These are phyloP conservation scores for Umbilicus rupestris DNA, from an alignment of 164 flowering plant species.

Conservation along the genomic window DNA sequence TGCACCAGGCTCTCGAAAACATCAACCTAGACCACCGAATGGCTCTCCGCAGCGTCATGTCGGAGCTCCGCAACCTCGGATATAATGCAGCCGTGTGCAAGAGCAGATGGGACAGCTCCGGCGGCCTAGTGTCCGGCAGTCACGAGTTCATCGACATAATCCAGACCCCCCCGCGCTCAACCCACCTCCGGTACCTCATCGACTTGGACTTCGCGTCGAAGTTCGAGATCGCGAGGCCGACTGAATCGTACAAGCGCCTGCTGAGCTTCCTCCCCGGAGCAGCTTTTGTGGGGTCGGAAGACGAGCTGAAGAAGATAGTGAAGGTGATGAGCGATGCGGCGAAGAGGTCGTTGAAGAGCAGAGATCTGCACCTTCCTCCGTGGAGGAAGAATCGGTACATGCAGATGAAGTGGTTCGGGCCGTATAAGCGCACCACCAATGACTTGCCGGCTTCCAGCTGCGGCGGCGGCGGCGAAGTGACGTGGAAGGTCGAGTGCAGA, in stretches of 20 bases:
- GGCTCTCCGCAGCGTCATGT: slow-evolving; percentile 43
- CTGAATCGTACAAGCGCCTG: background rate
- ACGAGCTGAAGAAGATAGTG: background rate
- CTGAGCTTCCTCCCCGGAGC: background rate
- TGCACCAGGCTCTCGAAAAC: slow-evolving; percentile 27
- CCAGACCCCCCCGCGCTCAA: background rate
- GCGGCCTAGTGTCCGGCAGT: slow-evolving; percentile 46
- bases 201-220: slow-evolving; percentile 6
- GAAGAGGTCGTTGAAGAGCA: slow-evolving; percentile 7
- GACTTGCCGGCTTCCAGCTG: background rate
- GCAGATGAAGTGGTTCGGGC: slow-evolving; percentile 11
- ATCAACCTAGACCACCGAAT: slow-evolving; percentile 3
- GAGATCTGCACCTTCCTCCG: slow-evolving; percentile 2
- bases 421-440: slow-evolving; percentile 2
- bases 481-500: background rate
- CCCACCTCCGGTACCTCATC: background rate
- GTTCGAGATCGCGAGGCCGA: slow-evolving; percentile 6
- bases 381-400: slow-evolving; percentile 10
- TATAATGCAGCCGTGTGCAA: slow-evolving; percentile 83
- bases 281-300: background rate
- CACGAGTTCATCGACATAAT: slow-evolving; percentile 51
- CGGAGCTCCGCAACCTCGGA: slow-evolving; percentile 37
- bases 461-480: background rate
- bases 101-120: slow-evolving; percentile 52
- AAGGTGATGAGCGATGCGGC: slow-evolving; percentile 4